These are phyloP conservation scores for Xylaria nigripes DNA, from an alignment of 495 filamentous ascomycete genomes.

Conservation along the genomic window DNA sequence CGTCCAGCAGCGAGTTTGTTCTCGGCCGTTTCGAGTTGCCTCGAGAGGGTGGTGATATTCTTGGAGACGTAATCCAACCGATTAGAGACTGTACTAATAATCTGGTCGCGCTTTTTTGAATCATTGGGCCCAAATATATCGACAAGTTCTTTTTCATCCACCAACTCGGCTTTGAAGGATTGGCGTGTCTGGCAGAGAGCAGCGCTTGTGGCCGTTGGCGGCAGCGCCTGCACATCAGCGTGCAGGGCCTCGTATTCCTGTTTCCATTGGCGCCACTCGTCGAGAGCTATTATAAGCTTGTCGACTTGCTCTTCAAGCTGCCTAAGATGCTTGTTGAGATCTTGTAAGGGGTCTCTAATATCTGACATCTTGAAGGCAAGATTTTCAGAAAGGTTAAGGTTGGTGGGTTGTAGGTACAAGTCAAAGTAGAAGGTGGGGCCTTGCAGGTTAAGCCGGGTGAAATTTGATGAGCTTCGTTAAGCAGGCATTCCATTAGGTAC, in stretches of 20 bases:
- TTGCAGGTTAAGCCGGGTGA: no score
- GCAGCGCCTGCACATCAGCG: constrained; percentile 58
- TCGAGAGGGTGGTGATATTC: constrained; percentile 63
- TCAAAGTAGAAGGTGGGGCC: neutral
- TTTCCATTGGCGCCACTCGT: constrained; percentile 83
- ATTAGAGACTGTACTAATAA: constrained; percentile 62
- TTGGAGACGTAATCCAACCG: constrained; percentile 81
- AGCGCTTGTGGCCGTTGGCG: constrained; percentile 48
- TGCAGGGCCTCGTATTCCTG: constrained; percentile 83
- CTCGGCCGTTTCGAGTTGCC: constrained; percentile 59
- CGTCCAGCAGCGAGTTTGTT: constrained; percentile 51
- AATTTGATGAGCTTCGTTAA: no score
- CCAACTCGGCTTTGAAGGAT: constrained; percentile 35
- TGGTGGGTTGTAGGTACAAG: neutral
- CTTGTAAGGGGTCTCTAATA: constrained; percentile 38
- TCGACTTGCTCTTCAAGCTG: constrained; percentile 67
- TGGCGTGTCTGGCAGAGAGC: constrained; percentile 32
- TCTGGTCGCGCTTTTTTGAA: constrained; percentile 44
- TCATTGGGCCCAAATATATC: constrained; percentile 53
- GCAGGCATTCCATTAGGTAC: no score
- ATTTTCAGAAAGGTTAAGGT: neutral
- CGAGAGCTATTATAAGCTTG: constrained; percentile 66
- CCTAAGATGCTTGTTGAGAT: constrained; percentile 66
- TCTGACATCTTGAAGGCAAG: constrained; percentile 5
- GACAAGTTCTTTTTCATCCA: constrained; percentile 50